phyloP scores from a whole-genome alignment of 2,329 filamentous ascomycete species.

The Sarocladiaceae sp. region DNA sequence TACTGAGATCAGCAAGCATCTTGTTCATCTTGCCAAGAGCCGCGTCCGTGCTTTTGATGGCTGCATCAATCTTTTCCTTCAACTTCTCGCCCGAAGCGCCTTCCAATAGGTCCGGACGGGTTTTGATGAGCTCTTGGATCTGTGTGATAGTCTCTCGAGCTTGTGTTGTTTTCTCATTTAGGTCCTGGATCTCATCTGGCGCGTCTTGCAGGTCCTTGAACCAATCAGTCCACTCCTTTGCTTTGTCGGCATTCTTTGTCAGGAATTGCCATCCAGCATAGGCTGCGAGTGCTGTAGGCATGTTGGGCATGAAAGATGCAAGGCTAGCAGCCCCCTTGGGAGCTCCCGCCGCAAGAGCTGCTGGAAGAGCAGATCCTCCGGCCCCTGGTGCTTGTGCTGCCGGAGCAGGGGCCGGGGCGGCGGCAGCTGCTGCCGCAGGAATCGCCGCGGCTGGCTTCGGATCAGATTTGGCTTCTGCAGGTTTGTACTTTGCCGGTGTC shows the following conservation, averaged over 20 bases:
- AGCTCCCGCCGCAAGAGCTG: not conserved
- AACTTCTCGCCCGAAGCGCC: slow-evolving; percentile 21
- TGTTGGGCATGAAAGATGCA: slow-evolving; percentile 15
- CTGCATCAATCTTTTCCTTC: slow-evolving; percentile 22
- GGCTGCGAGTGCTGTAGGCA: slow-evolving; percentile 20
- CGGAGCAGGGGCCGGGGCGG: not conserved
- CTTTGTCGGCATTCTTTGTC: slow-evolving; percentile 22
- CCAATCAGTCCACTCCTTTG: slow-evolving; percentile 28
- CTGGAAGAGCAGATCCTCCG: slow-evolving; percentile 2
- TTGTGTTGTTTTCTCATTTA: slow-evolving; percentile 20
- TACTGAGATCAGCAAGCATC: slow-evolving; percentile 22
- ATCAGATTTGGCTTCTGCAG: not conserved
- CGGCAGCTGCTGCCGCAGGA: slow-evolving; percentile 1
- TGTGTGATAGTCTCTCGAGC: slow-evolving; percentile 25
- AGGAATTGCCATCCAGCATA: slow-evolving; percentile 21
- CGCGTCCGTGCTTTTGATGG: slow-evolving; percentile 19
- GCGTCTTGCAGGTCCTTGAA: slow-evolving; percentile 24
- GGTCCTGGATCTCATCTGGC: slow-evolving; percentile 22
- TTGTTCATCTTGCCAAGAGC: slow-evolving; percentile 24
- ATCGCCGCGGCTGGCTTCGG: not conserved
- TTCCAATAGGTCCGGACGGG: slow-evolving; percentile 24
- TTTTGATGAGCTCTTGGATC: slow-evolving; percentile 22
- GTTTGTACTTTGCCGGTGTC: slow-evolving; percentile 14
- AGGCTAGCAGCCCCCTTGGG: not conserved
- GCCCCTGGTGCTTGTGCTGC: not conserved